Base-by-base conservation (phyloP, 352 stramenopile genomes). In the Pythium aristosporum region DNA sequence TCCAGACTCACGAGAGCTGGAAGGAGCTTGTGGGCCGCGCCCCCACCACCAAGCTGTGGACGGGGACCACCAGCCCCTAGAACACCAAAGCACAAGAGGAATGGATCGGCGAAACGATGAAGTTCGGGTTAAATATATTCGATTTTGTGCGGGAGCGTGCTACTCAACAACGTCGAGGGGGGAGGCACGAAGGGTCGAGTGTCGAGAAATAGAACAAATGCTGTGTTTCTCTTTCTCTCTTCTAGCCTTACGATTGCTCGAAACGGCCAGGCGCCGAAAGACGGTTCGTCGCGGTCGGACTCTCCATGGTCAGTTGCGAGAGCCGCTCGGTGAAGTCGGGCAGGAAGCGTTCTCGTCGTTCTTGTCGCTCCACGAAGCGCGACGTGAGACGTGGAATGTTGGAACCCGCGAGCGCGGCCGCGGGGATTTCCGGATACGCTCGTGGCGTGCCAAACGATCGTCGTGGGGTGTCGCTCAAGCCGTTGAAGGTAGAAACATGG, bases 1-100 rank as follows among this genome's bases (percentile, higher is more conserved):
- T 92, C 62, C 81, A 93, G 67, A 96, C 87, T 20, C 85, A 96
- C 68, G 79, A 91, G 65, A 91, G 81, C 65, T 96, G 87, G 87
- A 94, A 96, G 67, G 77, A 92, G 34, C 68, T 96, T 48, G 76
- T 92, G 21, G 83, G 75, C 34, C 64, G 85, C 63, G 71, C 34
- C 12, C 71, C 57, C 41, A 74, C 74, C 12, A 75, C 75, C 48
- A 89, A 87, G 56, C 73, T 94, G 36, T 94, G 81, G 82, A 92
- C 79, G 16, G 76, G 75, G 54, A 55, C 12, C 52, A 55, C 12
- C 52, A 47, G 46, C 46, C 28, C 46, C 20, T 49, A 54, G 28
- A 11, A 30, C 21, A 20, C 23, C 15, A 10, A 42, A 18, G 23
- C n/a, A 36, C 48, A 21, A 23, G 2, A 37, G 12, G 39, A 21